A percentile compares a stretch with the other conserved stretches of the same genome.
Conservation (phyloP, 148 eudicot species). For the Nepenthes gracilis region DNA sequence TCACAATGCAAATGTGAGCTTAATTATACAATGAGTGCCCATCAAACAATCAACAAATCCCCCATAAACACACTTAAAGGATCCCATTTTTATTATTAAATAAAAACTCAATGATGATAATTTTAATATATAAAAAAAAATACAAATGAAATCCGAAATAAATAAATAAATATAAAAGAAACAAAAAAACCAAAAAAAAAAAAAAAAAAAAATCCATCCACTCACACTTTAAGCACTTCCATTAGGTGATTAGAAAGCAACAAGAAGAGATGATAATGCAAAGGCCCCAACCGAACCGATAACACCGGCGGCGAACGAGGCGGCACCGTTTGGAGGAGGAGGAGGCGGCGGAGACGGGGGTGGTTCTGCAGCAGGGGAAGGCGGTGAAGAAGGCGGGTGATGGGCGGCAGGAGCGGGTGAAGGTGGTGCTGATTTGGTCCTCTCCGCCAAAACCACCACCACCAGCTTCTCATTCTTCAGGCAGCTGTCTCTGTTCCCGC, state of each 20-base stretch:
- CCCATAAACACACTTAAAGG: no score
- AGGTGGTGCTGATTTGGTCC: constrained; percentile 21
- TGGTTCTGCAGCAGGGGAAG: constrained; percentile 21
- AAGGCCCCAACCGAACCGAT: constrained; percentile 41
- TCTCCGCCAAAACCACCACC: constrained; percentile 64
- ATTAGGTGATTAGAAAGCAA: constrained; percentile 44
- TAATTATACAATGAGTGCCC: no score
- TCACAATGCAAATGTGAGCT: no score
- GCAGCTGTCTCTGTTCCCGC: constrained; percentile 63
- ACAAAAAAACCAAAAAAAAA: no score
- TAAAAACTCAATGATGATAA: no score
- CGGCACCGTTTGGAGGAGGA: constrained; percentile 28
- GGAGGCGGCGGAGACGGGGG: constrained; percentile 39
- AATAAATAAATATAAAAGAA: no score
- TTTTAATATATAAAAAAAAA: no score
- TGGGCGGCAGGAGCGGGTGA: constrained; percentile 18
- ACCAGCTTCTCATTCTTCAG: constrained; percentile 59
- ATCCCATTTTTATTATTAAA: no score
- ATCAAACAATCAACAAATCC: no score
- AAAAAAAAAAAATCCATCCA: no score
- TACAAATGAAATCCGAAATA: no score
- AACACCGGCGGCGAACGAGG: constrained; percentile 13
- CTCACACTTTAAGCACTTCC: no score
- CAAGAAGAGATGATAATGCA: constrained; percentile 36
- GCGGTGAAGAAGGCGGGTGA: constrained; percentile 16